Percentiles rank a stretch among this genome's conserved stretches.
These are phyloP conservation scores for Candida xyloterini DNA, from an alignment of 805 yeast genomes.

Conservation along the genomic window DNA sequence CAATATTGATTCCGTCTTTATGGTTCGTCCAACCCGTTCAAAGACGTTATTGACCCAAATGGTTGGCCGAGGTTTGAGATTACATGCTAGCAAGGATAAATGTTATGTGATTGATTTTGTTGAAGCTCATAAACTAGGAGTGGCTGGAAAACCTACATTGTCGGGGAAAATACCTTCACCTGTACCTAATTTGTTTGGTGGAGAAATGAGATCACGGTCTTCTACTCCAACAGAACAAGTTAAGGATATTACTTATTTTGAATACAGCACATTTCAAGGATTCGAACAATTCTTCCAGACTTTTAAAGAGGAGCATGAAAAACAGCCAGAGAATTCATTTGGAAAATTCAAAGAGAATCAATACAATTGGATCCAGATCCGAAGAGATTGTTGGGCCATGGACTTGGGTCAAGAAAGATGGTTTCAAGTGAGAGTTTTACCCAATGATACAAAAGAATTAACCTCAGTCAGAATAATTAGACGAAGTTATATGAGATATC, in stretches of 20 bases:
- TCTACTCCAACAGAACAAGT: neutral
- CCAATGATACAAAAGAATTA: constrained; percentile 10
- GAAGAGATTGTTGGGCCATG: constrained; percentile 24
- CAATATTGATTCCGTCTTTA: constrained; percentile 71
- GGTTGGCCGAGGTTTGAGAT: constrained; percentile 86
- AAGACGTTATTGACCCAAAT: constrained; percentile 71
- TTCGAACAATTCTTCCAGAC: constrained; percentile 25
- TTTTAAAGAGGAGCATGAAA: constrained; percentile 12
- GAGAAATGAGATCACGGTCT: constrained; percentile 1
- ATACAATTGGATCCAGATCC: constrained; percentile 22
- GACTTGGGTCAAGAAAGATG: constrained; percentile 15
- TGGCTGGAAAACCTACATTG: constrained; percentile 25
- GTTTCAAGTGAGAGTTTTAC: constrained; percentile 21
- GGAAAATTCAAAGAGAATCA: constrained; percentile 11
- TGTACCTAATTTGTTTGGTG: constrained; percentile 14
- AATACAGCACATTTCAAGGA: constrained; percentile 29
- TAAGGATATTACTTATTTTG: constrained; percentile 26
- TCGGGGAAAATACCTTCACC: constrained; percentile 18
- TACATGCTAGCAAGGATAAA: constrained; percentile 54
- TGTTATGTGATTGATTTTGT: constrained; percentile 81
- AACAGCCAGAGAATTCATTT: constrained; percentile 13
- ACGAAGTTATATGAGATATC: constrained; percentile 15
- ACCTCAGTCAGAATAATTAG: constrained; percentile 11
- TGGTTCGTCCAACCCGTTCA: constrained; percentile 81
- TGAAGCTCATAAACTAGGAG: constrained; percentile 43